phyloP scores from a whole-genome alignment of 2,329 filamentous ascomycete genomes.

The Cytospora leucostoma region DNA sequence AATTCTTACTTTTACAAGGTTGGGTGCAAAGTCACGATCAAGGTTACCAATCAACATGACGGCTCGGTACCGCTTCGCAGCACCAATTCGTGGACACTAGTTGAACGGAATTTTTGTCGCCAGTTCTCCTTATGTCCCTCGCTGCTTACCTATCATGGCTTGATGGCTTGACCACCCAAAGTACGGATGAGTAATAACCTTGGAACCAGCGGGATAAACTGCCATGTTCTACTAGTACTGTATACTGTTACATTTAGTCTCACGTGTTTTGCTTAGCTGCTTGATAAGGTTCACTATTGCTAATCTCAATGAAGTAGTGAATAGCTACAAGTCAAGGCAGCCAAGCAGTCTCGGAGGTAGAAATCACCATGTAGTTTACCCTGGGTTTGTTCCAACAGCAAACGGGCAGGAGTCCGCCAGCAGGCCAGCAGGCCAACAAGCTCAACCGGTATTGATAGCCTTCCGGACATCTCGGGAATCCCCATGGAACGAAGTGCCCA shows the following conservation, averaged over 20 bases:
- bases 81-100: background rate
- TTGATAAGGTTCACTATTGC: too few species aligned
- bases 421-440: too few species aligned
- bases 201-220: background rate
- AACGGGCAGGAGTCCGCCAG: background rate
- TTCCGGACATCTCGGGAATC: background rate
- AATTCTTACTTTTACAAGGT: too few species aligned
- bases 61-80: background rate
- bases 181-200: background rate
- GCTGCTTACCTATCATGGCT: background rate
- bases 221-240: background rate
- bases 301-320: too few species aligned
- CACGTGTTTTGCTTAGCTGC: too few species aligned
- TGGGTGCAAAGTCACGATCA: background rate
- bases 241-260: too few species aligned
- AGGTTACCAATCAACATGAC: slow-evolving; percentile 10
- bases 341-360: too few species aligned
- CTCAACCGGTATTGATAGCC: background rate
- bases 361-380: background rate
- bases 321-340: too few species aligned
- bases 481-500: background rate
- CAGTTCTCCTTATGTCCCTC: background rate
- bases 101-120: background rate
- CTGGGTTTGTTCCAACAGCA: background rate
- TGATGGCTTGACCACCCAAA: background rate